phyloP scores from a whole-genome alignment of 176 grass and related monocot genomes.

The Triticum timopheevii region DNA sequence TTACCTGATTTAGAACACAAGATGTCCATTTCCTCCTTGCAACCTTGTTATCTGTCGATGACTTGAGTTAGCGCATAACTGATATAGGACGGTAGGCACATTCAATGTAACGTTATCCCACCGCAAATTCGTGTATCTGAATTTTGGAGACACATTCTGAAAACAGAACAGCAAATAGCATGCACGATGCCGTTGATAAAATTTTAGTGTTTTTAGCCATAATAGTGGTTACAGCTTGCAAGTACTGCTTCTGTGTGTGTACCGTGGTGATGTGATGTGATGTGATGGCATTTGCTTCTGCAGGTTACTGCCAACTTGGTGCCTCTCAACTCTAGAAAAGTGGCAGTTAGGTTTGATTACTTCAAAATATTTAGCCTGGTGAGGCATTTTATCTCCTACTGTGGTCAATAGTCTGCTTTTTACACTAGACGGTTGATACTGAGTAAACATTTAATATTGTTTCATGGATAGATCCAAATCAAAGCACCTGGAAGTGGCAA shows the following conservation, averaged over 20 bases:
- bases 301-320: conserved; percentile 90
- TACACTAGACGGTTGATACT: background rate
- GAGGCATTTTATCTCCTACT: conserved; percentile 30
- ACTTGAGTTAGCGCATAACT: background rate
- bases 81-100: background rate
- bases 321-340: conserved; percentile 67
- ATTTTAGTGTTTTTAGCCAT: background rate
- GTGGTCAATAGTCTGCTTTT: background rate
- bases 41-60: background rate
- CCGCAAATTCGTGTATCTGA: background rate
- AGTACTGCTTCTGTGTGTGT: conserved; percentile 11
- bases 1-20: background rate
- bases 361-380: conserved; percentile 99
- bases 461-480: conserved; percentile 62
- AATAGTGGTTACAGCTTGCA: background rate
- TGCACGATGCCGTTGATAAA: background rate
- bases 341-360: conserved; percentile 74
- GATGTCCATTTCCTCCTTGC: background rate
- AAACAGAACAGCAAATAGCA: background rate
- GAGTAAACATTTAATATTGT: background rate
- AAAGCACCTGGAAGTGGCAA: conserved; percentile 74
- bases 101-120: background rate
- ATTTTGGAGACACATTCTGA: background rate
- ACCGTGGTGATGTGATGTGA: background rate
- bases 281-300: conserved; percentile 36